Conservation (phyloP, 371 early-diverging fungal species). For the Mucor mucedo region DNA sequence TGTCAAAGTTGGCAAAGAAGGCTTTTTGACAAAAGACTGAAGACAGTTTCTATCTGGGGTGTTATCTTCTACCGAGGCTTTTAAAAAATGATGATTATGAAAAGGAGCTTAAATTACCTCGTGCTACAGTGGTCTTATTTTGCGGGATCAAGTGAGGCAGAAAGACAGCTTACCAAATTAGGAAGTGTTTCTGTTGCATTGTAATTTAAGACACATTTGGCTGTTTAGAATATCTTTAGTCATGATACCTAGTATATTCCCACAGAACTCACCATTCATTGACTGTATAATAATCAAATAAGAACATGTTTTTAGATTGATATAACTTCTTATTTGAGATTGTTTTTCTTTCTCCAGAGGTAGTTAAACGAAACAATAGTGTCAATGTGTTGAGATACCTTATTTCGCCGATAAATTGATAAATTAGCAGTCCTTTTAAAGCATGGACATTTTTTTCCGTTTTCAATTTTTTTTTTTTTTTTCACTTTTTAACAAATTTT, state of each 20-base stretch:
- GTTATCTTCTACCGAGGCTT: too few species aligned
- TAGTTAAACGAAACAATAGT: not conserved
- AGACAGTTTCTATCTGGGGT: too few species aligned
- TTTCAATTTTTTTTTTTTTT: slow-evolving; percentile 1
- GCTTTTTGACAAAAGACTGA: too few species aligned
- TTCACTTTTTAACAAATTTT: not conserved
- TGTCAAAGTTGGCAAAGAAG: too few species aligned
- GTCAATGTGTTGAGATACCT: not conserved
- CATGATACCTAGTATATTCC: not conserved
- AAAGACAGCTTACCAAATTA: slow-evolving; percentile 1
- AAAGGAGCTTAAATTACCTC: too few species aligned
- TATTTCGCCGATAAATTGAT: slow-evolving; percentile 2
- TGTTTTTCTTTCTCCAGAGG: not conserved
- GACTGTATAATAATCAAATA: too few species aligned
- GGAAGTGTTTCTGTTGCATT: slow-evolving; percentile 3
- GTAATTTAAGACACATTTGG: not conserved
- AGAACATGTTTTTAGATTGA: not conserved
- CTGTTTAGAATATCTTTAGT: not conserved
- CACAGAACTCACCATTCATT: not conserved
- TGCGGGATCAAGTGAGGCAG: not conserved
- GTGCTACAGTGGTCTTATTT: not conserved
- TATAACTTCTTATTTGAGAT: not conserved
- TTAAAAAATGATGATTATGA: too few species aligned
- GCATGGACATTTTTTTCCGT: not conserved
- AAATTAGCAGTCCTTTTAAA: slow-evolving; percentile 1